Evolutionary conservation across 805 yeast species (phyloP), one percentile per base, ranked within the genome.

Genomic region (Candida maris): DNA sequence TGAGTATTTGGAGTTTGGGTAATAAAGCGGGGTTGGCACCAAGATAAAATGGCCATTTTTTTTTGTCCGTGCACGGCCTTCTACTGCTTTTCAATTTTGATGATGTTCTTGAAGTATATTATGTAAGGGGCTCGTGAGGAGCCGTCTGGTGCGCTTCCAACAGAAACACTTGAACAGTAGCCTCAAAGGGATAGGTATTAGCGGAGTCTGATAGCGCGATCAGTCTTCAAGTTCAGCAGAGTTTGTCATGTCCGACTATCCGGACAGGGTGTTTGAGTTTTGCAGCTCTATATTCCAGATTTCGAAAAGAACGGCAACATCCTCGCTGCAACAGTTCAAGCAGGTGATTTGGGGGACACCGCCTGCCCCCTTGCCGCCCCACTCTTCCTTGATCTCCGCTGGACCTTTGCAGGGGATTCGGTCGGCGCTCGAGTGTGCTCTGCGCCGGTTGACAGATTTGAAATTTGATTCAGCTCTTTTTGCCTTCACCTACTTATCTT

Each of bases 171-270:
- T n/a, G n/a, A n/a, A n/a, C n/a, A n/a, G n/a, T n/a, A n/a, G n/a
- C n/a, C n/a, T n/a, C n/a, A n/a, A n/a, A n/a, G n/a, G n/a, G n/a
- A n/a, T n/a, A n/a, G n/a, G n/a, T n/a, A n/a, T n/a, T n/a, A n/a
- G n/a, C n/a, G n/a, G n/a, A n/a, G n/a, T n/a, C n/a, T n/a, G n/a
- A n/a, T n/a, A n/a, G n/a, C n/a, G n/a, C n/a, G n/a, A n/a, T n/a
- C n/a, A n/a, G n/a, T n/a, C n/a, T n/a, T n/a, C n/a, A n/a, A n/a
- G n/a, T n/a, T n/a, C n/a, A n/a, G n/a, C n/a, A n/a, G n/a, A n/a
- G n/a, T n/a, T n/a, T n/a, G 27, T 16, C 12, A 49, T 49, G 54
- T 49, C 52, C 0, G 54, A 49, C 28, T 45, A 41, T 29, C 52
- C 34, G 9, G 54, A 49, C 18, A 33, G 38, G n/a, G 41, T 42